A percentile compares a stretch with the other conserved stretches of the same genome.
phyloP scores from a whole-genome alignment of 768 basidiomycete genomes.

The Hypholoma sublateritium region DNA sequence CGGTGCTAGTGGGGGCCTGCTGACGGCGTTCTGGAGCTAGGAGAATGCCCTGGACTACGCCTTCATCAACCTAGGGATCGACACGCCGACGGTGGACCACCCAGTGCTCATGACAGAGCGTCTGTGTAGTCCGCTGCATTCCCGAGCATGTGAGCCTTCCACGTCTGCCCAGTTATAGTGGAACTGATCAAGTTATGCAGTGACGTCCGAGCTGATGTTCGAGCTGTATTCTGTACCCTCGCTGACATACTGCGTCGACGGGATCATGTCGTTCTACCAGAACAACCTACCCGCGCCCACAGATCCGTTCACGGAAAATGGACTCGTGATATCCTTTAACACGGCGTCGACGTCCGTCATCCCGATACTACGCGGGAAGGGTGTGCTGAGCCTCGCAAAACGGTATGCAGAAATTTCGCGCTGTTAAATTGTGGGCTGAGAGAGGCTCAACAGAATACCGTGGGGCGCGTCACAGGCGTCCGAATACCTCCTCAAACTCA shows the following conservation, averaged over 20 bases:
- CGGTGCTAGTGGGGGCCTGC: slow-evolving; percentile 2
- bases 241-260: slow-evolving; percentile 85
- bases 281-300: slow-evolving; percentile 50
- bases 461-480: slow-evolving; percentile 92
- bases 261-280: slow-evolving; percentile 89
- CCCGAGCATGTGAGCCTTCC: slow-evolving; percentile 68
- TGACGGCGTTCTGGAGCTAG: slow-evolving; percentile 45
- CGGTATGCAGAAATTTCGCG: slow-evolving; percentile 44
- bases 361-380: slow-evolving; percentile 81
- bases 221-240: slow-evolving; percentile 89
- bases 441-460: slow-evolving; percentile 61
- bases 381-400: slow-evolving; percentile 83
- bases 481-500: slow-evolving; percentile 89
- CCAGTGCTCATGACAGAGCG: slow-evolving; percentile 95
- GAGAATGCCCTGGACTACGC: slow-evolving; percentile 94
- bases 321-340: slow-evolving; percentile 88
- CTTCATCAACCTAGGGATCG: slow-evolving; percentile 84
- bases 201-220: slow-evolving; percentile 95
- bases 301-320: slow-evolving; percentile 57
- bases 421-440: not conserved
- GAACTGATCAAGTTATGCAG: slow-evolving; percentile 35
- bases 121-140: slow-evolving; percentile 84
- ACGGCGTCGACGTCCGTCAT: slow-evolving; percentile 90
- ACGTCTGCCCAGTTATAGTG: not conserved
- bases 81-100: slow-evolving; percentile 73